Conservation (phyloP, 306 rosid species). For the Cicer arietinum region DNA sequence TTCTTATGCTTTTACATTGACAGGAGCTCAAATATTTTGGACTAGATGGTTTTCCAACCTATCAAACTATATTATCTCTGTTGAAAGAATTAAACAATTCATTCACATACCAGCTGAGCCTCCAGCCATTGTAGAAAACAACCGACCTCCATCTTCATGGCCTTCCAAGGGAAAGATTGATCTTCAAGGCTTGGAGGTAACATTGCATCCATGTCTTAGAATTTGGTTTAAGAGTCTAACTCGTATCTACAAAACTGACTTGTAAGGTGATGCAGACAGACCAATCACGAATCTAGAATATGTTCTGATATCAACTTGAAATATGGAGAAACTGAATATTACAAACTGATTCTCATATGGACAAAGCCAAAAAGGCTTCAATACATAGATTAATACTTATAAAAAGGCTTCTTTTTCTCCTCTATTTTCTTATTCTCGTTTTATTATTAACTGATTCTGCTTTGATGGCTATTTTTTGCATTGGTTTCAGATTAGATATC, state of each 20-base stretch:
- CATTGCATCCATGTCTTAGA: neutral
- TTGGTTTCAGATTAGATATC: constrained; percentile 64
- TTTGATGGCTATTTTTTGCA: neutral
- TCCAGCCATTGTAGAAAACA: constrained; percentile 61
- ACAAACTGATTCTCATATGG: too few species aligned
- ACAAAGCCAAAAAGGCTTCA: too few species aligned
- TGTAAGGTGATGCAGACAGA: too few species aligned
- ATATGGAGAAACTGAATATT: too few species aligned
- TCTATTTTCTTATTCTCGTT: neutral
- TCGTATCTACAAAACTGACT: too few species aligned
- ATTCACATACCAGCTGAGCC: constrained; percentile 72
- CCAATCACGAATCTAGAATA: too few species aligned
- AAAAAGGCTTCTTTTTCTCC: neutral
- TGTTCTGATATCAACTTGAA: too few species aligned
- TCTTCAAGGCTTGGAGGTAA: constrained; percentile 64
- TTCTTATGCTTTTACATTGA: constrained; percentile 68
- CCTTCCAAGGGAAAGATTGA: constrained; percentile 77
- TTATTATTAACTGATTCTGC: neutral
- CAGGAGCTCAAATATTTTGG: constrained; percentile 51
- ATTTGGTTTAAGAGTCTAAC: too few species aligned
- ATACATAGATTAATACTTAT: too few species aligned
- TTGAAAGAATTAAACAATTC: constrained; percentile 87
- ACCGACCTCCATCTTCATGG: constrained; percentile 74
- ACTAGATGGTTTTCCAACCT: constrained; percentile 61
- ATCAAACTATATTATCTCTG: constrained; percentile 67